Conservation (phyloP, 768 basidiomycete species). For the Leccinum pellstonianum region DNA sequence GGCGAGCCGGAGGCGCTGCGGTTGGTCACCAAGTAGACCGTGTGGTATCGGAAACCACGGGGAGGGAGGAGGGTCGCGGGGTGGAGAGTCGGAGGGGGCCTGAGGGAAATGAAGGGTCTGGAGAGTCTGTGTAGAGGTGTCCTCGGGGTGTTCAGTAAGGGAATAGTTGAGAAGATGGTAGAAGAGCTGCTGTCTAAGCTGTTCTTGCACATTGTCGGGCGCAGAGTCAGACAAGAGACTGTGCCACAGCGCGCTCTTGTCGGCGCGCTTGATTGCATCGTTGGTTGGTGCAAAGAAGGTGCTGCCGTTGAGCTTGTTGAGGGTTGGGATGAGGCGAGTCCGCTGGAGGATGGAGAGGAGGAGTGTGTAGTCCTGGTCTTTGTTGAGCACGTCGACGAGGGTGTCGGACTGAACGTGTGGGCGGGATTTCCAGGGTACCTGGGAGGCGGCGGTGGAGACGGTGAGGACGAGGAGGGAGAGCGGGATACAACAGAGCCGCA, state of each 20-base stretch:
- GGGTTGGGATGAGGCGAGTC: constrained; percentile 84
- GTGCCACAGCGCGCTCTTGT: constrained; percentile 33
- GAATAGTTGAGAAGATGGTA: constrained; percentile 92
- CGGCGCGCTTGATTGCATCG: constrained; percentile 67
- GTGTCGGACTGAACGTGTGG: constrained; percentile 45
- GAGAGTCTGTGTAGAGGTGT: constrained; percentile 39
- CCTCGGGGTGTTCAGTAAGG: constrained; percentile 45
- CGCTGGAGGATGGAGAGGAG: constrained; percentile 77
- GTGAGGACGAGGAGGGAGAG: constrained; percentile 33
- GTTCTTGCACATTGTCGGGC: constrained; percentile 79
- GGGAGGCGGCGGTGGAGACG: constrained; percentile 17
- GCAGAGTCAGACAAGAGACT: constrained; percentile 32
- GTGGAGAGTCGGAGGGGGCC: constrained; percentile 50
- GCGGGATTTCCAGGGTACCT: constrained; percentile 25
- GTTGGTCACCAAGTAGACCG: constrained; percentile 75
- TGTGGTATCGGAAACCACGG: constrained; percentile 87
- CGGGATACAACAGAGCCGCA: constrained; percentile 38
- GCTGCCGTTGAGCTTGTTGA: constrained; percentile 78
- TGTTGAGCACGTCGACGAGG: constrained; percentile 74
- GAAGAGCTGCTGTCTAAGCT: constrained; percentile 86
- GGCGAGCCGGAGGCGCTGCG: constrained; percentile 75
- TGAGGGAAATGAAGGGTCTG: constrained; percentile 75
- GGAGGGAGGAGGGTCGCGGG: constrained; percentile 64
- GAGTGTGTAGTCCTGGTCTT: constrained; percentile 74
- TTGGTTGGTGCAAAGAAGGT: constrained; percentile 97